A percentile compares a stretch with the other conserved stretches of the same genome.
These are phyloP conservation scores for Diaporthe vaccinii DNA, from an alignment of 2,329 filamentous ascomycete species.

Conservation along the genomic window DNA sequence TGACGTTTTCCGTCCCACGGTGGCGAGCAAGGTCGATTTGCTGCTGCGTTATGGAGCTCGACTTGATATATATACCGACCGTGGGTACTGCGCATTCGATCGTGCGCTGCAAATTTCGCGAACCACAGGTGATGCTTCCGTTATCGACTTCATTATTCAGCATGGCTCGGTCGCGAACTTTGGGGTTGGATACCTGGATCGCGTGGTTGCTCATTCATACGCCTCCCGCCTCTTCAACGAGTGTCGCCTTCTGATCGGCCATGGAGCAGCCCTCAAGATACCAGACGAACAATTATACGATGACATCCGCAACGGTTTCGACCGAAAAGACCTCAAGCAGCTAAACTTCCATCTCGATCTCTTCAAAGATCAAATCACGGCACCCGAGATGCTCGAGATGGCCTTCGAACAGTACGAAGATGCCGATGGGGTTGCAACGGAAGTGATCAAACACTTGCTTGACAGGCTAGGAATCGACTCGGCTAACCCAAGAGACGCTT, in stretches of 20 bases:
- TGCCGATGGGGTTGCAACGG: neutral
- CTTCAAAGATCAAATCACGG: neutral
- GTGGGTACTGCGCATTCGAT: neutral
- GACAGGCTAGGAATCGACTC: neutral
- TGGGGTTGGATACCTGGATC: neutral
- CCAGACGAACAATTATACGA: neutral
- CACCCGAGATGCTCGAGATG: neutral
- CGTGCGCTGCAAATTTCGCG: neutral
- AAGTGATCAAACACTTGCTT: neutral
- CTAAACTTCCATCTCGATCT: neutral
- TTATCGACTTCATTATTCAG: neutral
- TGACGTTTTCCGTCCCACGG: neutral
- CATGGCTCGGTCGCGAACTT: slow-evolving; percentile 3
- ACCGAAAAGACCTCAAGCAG: neutral
- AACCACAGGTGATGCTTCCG: neutral
- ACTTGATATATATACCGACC: neutral
- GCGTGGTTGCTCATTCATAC: neutral
- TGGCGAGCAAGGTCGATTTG: neutral
- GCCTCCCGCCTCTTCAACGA: neutral
- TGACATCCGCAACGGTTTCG: neutral
- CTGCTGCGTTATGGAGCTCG: neutral
- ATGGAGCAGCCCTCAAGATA: neutral
- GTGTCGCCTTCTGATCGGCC: neutral
- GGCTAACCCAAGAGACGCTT: rapidly evolving
- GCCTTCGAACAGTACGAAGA: neutral